Percentiles rank a stretch among this genome's conserved stretches.
These are phyloP conservation scores for Solanum aculeatissimum DNA, from an alignment of 305 asterid species.

Conservation along the genomic window DNA sequence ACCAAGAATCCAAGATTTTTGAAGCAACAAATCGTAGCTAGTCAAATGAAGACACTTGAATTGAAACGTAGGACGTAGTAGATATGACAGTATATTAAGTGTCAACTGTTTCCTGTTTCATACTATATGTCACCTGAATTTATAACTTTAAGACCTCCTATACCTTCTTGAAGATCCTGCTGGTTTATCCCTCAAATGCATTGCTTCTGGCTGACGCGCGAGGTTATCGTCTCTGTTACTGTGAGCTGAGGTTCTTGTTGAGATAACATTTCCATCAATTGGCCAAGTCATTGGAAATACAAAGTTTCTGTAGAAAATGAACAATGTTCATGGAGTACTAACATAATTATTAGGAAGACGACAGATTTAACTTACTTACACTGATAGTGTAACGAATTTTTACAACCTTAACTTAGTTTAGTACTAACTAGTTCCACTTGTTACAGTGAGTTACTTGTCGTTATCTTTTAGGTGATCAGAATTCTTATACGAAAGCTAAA, in stretches of 20 bases:
- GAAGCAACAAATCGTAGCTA: background rate
- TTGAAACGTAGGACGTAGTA: background rate
- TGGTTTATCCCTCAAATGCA: background rate
- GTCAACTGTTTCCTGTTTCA: too few species aligned
- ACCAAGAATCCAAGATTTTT: background rate
- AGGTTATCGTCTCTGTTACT: background rate
- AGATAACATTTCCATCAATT: background rate
- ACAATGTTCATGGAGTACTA: background rate
- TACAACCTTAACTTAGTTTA: too few species aligned
- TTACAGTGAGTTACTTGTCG: background rate
- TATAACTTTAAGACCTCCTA: background rate
- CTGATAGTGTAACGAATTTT: background rate
- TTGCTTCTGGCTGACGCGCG: background rate
- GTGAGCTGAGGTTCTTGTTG: background rate
- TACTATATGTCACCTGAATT: background rate
- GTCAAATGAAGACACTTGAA: background rate
- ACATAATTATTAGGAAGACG: background rate
- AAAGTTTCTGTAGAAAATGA: slow-evolving; percentile 5
- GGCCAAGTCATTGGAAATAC: slow-evolving; percentile 27
- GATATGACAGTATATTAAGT: background rate
- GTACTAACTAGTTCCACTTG: background rate
- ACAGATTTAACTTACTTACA: background rate
- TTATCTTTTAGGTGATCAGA: background rate
- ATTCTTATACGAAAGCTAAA: background rate
- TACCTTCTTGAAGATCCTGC: background rate